Percentiles rank a stretch among this genome's conserved stretches.
Evolutionary conservation across 345 rosid species (phyloP).

Genomic region (Euphorbia peplus): DNA sequence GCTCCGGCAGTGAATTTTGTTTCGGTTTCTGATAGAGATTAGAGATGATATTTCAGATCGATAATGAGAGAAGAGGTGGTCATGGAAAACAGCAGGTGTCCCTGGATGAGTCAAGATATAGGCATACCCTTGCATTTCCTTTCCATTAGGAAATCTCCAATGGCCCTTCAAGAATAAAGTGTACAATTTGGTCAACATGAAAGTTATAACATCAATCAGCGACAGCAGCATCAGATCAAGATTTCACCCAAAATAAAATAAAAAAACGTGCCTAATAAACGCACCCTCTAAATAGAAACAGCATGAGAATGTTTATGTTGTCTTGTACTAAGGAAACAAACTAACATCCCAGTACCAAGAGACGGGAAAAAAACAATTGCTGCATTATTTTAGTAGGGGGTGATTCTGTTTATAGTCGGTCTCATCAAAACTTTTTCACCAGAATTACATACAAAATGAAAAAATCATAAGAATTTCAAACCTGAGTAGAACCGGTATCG

Average conservation of each 20-base stretch:
- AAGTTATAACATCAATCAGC: neutral
- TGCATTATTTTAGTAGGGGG: neutral
- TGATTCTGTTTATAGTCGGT: neutral
- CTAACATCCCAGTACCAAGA: neutral
- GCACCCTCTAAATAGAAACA: neutral
- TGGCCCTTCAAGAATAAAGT: conserved; percentile 54
- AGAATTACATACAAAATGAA: neutral
- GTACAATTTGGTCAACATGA: conserved; percentile 1
- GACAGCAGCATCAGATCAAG: neutral
- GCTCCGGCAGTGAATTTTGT: conserved; percentile 81
- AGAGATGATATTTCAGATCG: conserved; percentile 66
- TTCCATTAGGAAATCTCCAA: conserved; percentile 95
- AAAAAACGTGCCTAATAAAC: neutral
- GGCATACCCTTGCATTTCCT: conserved; percentile 98
- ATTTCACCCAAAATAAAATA: neutral
- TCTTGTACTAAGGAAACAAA: neutral
- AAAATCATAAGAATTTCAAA: conserved; percentile 21
- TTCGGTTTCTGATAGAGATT: conserved; percentile 64
- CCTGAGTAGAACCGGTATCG: conserved; percentile 99
- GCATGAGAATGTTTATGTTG: neutral
- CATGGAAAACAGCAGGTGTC: conserved; percentile 88
- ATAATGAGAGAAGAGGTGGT: conserved; percentile 72
- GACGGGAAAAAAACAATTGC: neutral
- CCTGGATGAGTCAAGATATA: conserved; percentile 97
- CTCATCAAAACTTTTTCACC: neutral